Percentiles rank a stretch among this genome's conserved stretches.
phyloP scores from a whole-genome alignment of 306 rosid species.

The Cyclanthera cordifolia region DNA sequence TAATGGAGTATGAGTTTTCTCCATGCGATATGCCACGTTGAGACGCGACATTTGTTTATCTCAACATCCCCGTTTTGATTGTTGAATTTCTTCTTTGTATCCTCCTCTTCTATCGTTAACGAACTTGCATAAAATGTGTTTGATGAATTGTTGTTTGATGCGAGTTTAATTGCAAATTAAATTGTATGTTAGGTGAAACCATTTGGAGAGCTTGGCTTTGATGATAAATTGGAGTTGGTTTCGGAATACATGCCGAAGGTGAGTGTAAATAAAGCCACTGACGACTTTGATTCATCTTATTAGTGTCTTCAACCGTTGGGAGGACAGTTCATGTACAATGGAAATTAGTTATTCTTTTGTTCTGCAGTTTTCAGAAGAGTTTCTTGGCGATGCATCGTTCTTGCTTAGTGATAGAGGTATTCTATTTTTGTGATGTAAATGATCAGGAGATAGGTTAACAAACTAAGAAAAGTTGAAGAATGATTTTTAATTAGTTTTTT shows the following conservation, averaged over 20 bases:
- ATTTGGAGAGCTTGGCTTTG: conserved; percentile 43
- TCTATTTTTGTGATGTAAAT: neutral
- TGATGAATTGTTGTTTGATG: neutral
- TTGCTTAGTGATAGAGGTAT: conserved; percentile 23
- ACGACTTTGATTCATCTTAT: conserved; percentile 5
- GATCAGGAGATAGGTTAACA: neutral
- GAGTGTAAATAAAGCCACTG: conserved; percentile 7
- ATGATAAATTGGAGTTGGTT: conserved; percentile 39
- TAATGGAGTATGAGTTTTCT: neutral
- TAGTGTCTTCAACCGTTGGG: neutral
- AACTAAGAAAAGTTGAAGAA: neutral
- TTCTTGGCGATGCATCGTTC: conserved; percentile 47
- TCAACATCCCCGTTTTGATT: neutral
- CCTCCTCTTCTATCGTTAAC: neutral
- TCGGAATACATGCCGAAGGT: conserved; percentile 44
- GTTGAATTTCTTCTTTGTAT: neutral
- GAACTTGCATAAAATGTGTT: neutral
- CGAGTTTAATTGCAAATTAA: neutral
- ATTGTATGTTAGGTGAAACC: conserved; percentile 38
- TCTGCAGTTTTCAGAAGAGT: conserved; percentile 42
- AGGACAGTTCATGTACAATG: neutral
- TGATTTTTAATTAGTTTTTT: neutral
- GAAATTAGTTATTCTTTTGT: neutral
- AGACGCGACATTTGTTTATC: neutral
- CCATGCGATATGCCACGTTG: neutral